A percentile compares a stretch with the other conserved stretches of the same genome.
These are phyloP conservation scores for Penicillium expansum DNA, from an alignment of 2,329 filamentous ascomycete species.

Conservation along the genomic window DNA sequence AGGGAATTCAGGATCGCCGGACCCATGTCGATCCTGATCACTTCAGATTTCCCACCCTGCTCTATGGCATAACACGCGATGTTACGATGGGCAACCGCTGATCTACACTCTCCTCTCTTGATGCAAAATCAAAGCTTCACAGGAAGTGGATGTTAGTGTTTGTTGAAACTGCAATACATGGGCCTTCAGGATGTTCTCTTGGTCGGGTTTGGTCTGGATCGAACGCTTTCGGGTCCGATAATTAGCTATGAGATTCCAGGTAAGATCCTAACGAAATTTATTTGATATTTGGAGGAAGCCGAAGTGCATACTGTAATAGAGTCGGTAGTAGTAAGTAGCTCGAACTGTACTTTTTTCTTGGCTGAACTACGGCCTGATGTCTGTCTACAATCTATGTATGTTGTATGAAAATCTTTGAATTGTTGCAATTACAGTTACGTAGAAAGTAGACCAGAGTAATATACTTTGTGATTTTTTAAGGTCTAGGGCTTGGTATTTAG, in stretches of 20 bases:
- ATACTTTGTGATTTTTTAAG: neutral
- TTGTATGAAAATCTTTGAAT: neutral
- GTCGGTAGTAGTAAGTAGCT: neutral
- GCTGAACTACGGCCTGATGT: neutral
- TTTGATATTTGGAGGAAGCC: neutral
- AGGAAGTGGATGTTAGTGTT: neutral
- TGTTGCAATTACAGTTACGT: neutral
- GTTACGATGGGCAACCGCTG: slow-evolving; percentile 6
- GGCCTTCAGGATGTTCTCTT: neutral
- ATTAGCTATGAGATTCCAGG: neutral
- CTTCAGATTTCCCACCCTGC: neutral
- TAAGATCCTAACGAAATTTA: neutral
- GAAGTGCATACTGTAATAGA: neutral
- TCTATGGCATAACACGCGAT: neutral
- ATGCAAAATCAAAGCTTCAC: neutral
- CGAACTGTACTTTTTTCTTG: neutral
- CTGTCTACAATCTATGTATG: neutral
- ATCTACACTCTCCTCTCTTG: neutral
- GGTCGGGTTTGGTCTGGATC: neutral
- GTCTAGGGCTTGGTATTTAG: neutral
- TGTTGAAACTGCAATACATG: neutral
- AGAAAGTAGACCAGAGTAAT: neutral
- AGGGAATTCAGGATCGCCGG: neutral
- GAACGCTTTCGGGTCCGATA: neutral
- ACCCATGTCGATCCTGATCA: neutral